Conservation (phyloP, 1,139 yeast species). For the Kodamaea ohmeri region DNA sequence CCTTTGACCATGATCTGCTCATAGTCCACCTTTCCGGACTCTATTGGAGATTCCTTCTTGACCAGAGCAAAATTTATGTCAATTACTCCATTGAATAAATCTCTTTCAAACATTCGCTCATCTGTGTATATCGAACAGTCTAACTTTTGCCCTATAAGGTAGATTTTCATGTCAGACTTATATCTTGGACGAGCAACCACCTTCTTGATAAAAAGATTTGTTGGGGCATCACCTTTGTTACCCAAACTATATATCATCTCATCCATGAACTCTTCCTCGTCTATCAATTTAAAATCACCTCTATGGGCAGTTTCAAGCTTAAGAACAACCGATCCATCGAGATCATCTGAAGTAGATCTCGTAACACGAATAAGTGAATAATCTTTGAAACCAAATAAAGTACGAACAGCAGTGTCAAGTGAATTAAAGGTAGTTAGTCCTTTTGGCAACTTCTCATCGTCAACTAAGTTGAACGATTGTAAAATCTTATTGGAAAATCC, state of each 20-base stretch:
- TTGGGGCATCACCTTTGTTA: conserved; percentile 37
- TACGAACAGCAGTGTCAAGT: conserved; percentile 45
- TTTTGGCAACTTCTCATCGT: conserved; percentile 11
- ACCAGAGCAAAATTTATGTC: conserved; percentile 18
- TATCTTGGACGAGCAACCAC: conserved; percentile 52
- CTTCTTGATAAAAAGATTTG: conserved; percentile 44
- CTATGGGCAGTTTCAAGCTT: conserved; percentile 56
- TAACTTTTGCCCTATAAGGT: conserved; percentile 28
- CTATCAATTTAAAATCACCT: conserved; percentile 50
- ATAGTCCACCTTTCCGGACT: conserved; percentile 2
- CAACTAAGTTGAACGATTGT: conserved; percentile 24
- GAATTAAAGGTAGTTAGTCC: conserved; percentile 38
- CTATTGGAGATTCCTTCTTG: conserved; percentile 2
- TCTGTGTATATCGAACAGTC: conserved; percentile 48
- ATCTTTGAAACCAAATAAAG: conserved; percentile 39
- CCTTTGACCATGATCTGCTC: conserved; percentile 7
- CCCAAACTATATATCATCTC: conserved; percentile 44
- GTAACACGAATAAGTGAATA: conserved; percentile 52
- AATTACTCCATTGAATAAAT: conserved; percentile 48
- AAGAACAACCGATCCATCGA: conserved; percentile 48
- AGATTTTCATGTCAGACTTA: conserved; percentile 50
- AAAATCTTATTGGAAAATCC: conserved; percentile 35
- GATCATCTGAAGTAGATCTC: conserved; percentile 51
- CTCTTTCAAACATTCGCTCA: conserved; percentile 50
- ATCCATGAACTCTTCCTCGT: conserved; percentile 44